Conservation (phyloP, 768 basidiomycete genomes). For the Amanita jacksonii region DNA sequence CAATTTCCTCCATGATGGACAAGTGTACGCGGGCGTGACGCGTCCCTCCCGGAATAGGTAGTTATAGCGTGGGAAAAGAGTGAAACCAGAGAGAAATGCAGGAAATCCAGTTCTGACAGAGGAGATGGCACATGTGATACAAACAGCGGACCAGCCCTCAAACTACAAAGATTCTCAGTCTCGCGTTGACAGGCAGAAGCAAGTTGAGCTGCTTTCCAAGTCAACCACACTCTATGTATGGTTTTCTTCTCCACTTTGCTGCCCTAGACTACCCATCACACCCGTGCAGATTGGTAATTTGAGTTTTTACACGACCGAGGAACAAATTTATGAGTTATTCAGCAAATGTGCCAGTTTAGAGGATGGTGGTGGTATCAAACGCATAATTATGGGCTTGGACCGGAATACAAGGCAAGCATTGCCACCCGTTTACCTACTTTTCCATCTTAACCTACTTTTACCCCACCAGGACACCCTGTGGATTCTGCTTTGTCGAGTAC, state of each 20-base stretch:
- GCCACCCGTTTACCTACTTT: constrained; percentile 1
- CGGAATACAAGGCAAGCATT: constrained; percentile 64
- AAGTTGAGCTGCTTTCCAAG: constrained; percentile 71
- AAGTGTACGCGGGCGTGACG: constrained; percentile 42
- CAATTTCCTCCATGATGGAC: constrained; percentile 76
- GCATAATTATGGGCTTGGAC: constrained; percentile 93
- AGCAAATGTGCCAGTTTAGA: constrained; percentile 82
- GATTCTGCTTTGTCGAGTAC: constrained; percentile 95
- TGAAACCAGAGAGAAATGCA: not conserved
- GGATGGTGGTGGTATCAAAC: constrained; percentile 84
- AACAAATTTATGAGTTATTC: constrained; percentile 92
- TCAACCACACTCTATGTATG: constrained; percentile 91
- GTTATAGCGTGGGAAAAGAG: constrained; percentile 27
- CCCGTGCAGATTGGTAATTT: constrained; percentile 86
- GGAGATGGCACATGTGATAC: constrained; percentile 80
- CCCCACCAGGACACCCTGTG: constrained; percentile 68
- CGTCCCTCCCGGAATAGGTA: constrained; percentile 26
- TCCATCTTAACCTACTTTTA: constrained; percentile 5
- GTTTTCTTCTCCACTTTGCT: constrained; percentile 20
- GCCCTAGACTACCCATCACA: no score
- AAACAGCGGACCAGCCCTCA: constrained; percentile 84
- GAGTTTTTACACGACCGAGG: constrained; percentile 92
- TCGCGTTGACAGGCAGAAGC: constrained; percentile 67
- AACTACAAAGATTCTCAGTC: constrained; percentile 94
- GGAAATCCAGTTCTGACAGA: constrained; percentile 1